A percentile compares a stretch with the other conserved stretches of the same genome.
These are phyloP conservation scores for Plasmodium vivax DNA, from an alignment of 169 alveolate species.

Conservation along the genomic window DNA sequence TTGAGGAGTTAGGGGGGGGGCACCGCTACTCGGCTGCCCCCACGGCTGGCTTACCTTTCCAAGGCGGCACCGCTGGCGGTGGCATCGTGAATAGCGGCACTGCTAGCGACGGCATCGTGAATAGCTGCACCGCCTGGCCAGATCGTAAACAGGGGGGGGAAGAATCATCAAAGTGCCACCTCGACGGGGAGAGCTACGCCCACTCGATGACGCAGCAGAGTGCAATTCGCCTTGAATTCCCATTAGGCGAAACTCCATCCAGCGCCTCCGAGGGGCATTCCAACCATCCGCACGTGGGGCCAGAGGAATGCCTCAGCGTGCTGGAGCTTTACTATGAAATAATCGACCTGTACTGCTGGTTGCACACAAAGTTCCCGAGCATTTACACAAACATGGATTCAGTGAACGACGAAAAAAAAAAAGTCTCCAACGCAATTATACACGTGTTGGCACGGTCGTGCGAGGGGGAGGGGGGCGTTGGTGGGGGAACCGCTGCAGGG, in stretches of 20 bases:
- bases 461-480: not conserved
- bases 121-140: not conserved
- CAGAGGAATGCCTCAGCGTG: constrained; percentile 19
- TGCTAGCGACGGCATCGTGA: not conserved
- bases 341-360: constrained; percentile 61
- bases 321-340: constrained; percentile 56
- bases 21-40: not conserved
- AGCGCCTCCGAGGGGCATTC: not conserved
- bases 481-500: not conserved
- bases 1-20: not conserved
- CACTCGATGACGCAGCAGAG: not conserved
- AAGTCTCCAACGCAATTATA: constrained; percentile 31
- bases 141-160: not conserved
- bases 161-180: not conserved
- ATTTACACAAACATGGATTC: constrained; percentile 36
- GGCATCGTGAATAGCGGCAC: not conserved
- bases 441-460: constrained; percentile 31
- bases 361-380: constrained; percentile 44
- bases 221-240: not conserved
- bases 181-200: not conserved
- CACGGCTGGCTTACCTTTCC: not conserved
- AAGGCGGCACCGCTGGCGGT: not conserved
- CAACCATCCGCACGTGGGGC: not conserved
- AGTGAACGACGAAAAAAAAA: constrained; percentile 56
- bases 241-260: not conserved